Evolutionary conservation across 1,284 basidiomycete genomes (phyloP).

Genomic region (Trametes sp.): DNA sequence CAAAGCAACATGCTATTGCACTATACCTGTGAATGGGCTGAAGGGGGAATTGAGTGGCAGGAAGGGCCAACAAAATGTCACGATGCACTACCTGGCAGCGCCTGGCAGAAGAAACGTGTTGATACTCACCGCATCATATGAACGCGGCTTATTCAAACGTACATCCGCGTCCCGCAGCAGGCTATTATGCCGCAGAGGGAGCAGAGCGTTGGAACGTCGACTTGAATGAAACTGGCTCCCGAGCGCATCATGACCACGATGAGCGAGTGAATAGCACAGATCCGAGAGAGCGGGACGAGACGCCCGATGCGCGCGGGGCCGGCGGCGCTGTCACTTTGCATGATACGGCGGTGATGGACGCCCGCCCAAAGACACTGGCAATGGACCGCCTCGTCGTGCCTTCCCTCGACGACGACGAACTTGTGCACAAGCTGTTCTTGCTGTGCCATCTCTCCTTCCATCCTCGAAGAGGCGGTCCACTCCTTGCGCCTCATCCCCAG

Average conservation of each 20-base stretch:
- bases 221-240: no score
- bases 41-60: not conserved
- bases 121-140: no score
- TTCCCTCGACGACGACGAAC: not conserved
- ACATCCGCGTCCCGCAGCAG: no score
- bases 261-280: no score
- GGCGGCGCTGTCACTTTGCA: not conserved
- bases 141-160: no score
- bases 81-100: not conserved
- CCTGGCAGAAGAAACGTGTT: not conserved
- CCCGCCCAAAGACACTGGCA: not conserved
- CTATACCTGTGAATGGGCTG: not conserved
- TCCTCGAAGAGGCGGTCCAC: not conserved
- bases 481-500: not conserved
- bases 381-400: not conserved
- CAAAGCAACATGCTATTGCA: not conserved
- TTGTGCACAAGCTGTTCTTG: not conserved
- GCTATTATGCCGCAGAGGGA: no score
- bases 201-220: no score
- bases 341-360: slow-evolving; percentile 9
- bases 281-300: not conserved
- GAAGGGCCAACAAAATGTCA: not conserved
- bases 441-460: not conserved
- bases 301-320: not conserved
- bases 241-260: no score